phyloP scores from a whole-genome alignment of 495 filamentous ascomycete genomes.

The Aspergillus homomorphus region DNA sequence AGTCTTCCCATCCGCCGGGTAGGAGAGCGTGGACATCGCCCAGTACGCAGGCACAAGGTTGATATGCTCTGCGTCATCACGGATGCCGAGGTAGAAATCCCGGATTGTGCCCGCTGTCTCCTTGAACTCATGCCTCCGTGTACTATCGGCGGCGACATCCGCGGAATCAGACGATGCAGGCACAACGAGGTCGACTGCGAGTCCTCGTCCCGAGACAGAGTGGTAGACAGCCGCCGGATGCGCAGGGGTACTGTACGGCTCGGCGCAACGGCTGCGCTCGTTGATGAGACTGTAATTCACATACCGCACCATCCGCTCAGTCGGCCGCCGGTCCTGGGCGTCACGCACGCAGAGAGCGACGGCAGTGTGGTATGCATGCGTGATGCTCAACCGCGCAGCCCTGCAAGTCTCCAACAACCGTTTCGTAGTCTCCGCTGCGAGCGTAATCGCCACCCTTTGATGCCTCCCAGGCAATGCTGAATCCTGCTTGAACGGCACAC shows the following conservation, averaged over 20 bases:
- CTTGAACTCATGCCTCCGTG: conserved; percentile 12
- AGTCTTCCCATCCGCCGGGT: conserved; percentile 17
- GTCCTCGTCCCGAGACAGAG: conserved; percentile 25
- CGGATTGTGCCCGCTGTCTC: conserved; percentile 17
- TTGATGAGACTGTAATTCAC: conserved; percentile 28
- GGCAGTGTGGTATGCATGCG: conserved; percentile 30
- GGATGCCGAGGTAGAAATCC: conserved; percentile 26
- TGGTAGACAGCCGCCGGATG: conserved; percentile 27
- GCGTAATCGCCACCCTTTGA: conserved; percentile 22
- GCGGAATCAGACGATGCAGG: conserved; percentile 2
- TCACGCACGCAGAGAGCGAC: conserved; percentile 23
- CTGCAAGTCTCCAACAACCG: conserved; percentile 17
- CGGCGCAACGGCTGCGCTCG: conserved; percentile 20
- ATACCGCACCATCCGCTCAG: conserved; percentile 20
- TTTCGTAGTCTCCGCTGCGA: conserved; percentile 13
- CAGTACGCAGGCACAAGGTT: conserved; percentile 27
- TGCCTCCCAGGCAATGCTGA: conserved; percentile 18
- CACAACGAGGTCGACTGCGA: conserved; percentile 23
- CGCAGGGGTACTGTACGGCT: conserved; percentile 19
- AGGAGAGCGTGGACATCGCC: conserved; percentile 21
- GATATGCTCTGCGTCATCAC: conserved; percentile 25
- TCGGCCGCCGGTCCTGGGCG: conserved; percentile 9
- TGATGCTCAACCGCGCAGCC: conserved; percentile 16
- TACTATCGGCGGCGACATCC: background rate
- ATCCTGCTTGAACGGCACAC: conserved; percentile 14